Conservation (phyloP, 805 yeast species). For the Candida nitratophila region DNA sequence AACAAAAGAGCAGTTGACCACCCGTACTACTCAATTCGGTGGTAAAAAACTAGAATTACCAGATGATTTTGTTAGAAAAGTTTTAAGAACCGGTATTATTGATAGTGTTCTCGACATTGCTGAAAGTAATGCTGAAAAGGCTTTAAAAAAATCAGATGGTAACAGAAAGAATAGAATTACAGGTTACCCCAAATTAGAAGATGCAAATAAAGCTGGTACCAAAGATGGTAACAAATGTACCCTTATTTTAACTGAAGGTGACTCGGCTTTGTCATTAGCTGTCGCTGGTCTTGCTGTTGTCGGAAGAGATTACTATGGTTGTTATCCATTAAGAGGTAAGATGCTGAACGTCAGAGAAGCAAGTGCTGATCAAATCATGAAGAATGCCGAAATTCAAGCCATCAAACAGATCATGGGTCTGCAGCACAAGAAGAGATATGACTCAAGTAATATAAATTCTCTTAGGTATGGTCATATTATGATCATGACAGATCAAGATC, state of each 20-base stretch:
- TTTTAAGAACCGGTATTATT: slow-evolving; percentile 61
- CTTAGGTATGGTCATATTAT: slow-evolving; percentile 92
- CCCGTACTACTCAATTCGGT: slow-evolving; percentile 84
- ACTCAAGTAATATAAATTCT: slow-evolving; percentile 51
- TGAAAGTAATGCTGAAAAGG: slow-evolving; percentile 82
- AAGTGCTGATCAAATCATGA: slow-evolving; percentile 87
- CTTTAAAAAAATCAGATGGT: slow-evolving; percentile 85
- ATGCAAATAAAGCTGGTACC: slow-evolving; percentile 96
- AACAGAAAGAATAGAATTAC: slow-evolving; percentile 76
- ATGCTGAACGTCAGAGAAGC: slow-evolving; percentile 95
- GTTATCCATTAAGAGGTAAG: slow-evolving; percentile 94
- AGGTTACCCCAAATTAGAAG: slow-evolving; percentile 83
- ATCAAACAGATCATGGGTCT: slow-evolving; percentile 92
- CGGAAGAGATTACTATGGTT: slow-evolving; percentile 92
- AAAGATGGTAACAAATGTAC: slow-evolving; percentile 89
- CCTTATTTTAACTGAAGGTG: slow-evolving; percentile 91
- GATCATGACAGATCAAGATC: slow-evolving; percentile 99
- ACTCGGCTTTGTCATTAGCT: slow-evolving; percentile 88
- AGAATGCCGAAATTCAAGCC: slow-evolving; percentile 92
- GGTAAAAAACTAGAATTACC: slow-evolving; percentile 69
- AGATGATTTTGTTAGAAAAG: slow-evolving; percentile 66
- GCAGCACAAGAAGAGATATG: slow-evolving; percentile 82
- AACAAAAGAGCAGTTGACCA: slow-evolving; percentile 92
- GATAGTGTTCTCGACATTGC: slow-evolving; percentile 79
- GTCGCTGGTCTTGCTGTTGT: slow-evolving; percentile 91